phyloP scores from a whole-genome alignment of 164 flowering plant species.

The Chloranthus sessilifolius region DNA sequence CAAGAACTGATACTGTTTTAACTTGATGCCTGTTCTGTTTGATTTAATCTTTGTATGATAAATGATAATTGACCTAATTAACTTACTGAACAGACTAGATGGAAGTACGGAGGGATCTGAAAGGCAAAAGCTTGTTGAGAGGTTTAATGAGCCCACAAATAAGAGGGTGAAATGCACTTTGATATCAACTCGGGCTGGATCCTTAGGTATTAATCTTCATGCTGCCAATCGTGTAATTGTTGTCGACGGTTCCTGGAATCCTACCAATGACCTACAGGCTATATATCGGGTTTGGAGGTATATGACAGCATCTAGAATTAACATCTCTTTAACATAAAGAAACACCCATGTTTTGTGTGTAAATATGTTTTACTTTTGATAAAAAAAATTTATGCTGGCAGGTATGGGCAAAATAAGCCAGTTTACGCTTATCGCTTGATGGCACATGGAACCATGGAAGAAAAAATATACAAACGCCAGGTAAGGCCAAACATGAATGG shows the following conservation, averaged over 20 bases:
- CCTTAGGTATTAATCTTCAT: constrained; percentile 92
- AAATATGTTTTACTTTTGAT: not conserved
- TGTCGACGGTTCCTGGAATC: constrained; percentile 99
- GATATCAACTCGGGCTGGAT: constrained; percentile 97
- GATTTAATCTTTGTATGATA: too few species aligned
- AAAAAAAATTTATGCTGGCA: constrained; percentile 21
- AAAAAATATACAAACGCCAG: constrained; percentile 97
- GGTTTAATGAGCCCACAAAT: constrained; percentile 71
- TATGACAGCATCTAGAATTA: constrained; percentile 3
- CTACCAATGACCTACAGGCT: constrained; percentile 98
- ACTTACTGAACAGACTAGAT: constrained; percentile 59
- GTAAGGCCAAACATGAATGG: too few species aligned
- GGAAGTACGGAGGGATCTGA: constrained; percentile 85
- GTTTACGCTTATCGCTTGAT: constrained; percentile 92
- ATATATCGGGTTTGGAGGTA: constrained; percentile 98
- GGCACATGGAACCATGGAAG: constrained; percentile 99
- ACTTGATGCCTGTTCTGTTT: too few species aligned
- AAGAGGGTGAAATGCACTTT: constrained; percentile 83
- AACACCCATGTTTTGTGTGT: too few species aligned
- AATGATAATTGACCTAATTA: too few species aligned
- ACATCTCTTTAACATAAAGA: not conserved
- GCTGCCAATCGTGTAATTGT: constrained; percentile 96
- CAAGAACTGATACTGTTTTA: too few species aligned
- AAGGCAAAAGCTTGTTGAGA: constrained; percentile 89
- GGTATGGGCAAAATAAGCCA: constrained; percentile 96